Conservation (phyloP, 257 asterid genomes). For the Petunia axillaris region DNA sequence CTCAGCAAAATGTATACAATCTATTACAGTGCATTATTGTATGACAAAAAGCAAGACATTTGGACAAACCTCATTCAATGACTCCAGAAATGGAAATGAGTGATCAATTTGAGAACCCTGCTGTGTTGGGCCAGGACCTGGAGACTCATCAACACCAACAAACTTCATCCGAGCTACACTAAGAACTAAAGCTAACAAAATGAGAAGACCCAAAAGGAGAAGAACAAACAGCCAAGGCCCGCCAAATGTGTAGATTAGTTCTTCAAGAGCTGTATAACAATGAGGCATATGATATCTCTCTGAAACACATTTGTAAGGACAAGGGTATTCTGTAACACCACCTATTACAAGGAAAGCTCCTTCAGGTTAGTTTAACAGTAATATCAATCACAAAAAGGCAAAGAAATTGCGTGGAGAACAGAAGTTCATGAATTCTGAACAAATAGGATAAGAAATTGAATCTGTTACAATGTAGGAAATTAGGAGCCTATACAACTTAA, state of each 20-base stretch:
- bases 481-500: not conserved
- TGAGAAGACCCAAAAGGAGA: conserved; percentile 82
- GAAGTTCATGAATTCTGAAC: not conserved
- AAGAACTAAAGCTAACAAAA: conserved; percentile 88
- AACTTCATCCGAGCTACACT: conserved; percentile 98
- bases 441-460: not conserved
- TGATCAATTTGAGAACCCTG: conserved; percentile 96
- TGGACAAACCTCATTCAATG: conserved; percentile 81
- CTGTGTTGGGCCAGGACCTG: conserved; percentile 94
- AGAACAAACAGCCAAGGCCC: conserved; percentile 99
- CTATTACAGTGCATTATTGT: conserved; percentile 3
- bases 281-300: conserved; percentile 96
- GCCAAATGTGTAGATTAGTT: conserved; percentile 93
- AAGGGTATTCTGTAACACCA: conserved; percentile 87
- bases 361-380: conserved; percentile 4
- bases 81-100: conserved; percentile 96
- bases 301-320: conserved; percentile 90
- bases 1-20: not conserved
- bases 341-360: conserved; percentile 54
- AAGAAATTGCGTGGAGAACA: not conserved
- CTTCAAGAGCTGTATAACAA: conserved; percentile 97
- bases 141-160: conserved; percentile 88
- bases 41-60: conserved; percentile 21
- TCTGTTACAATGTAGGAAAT: not conserved
- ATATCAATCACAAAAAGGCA: not conserved